Percentiles rank a stretch among this genome's conserved stretches.
Evolutionary conservation across 768 basidiomycete genomes (phyloP).

Genomic region (Termitomyces sp.): DNA sequence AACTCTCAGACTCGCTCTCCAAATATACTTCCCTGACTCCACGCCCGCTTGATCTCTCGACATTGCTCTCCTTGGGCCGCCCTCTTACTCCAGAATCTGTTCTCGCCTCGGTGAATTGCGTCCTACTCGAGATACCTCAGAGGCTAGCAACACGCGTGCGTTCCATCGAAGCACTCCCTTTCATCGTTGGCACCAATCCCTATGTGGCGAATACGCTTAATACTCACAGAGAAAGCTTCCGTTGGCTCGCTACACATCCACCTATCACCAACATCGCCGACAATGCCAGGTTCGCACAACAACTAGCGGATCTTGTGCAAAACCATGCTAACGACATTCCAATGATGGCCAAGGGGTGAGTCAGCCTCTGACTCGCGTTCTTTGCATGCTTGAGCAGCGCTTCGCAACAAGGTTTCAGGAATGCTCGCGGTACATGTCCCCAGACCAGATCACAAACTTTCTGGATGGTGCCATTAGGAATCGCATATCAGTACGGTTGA

Average conservation of each 20-base stretch:
- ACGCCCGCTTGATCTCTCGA: slow-evolving; percentile 68
- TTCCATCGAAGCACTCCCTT: slow-evolving; percentile 73
- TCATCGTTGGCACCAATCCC: slow-evolving; percentile 88
- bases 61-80: slow-evolving; percentile 71
- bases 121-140: slow-evolving; percentile 72
- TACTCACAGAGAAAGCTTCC: slow-evolving; percentile 68
- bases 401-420: slow-evolving; percentile 73
- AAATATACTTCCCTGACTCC: slow-evolving; percentile 57
- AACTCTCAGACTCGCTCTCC: slow-evolving; percentile 58
- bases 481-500: slow-evolving; percentile 82
- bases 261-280: slow-evolving; percentile 62
- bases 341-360: slow-evolving; percentile 84
- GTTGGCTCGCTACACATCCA: slow-evolving; percentile 64
- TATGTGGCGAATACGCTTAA: slow-evolving; percentile 72
- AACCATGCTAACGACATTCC: slow-evolving; percentile 87
- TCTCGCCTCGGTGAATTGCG: slow-evolving; percentile 70
- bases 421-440: slow-evolving; percentile 78
- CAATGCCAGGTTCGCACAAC: slow-evolving; percentile 64
- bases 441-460: slow-evolving; percentile 74
- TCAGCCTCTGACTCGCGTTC: not conserved
- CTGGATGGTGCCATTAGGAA: slow-evolving; percentile 82
- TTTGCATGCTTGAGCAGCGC: not conserved
- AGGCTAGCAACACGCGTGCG: slow-evolving; percentile 72
- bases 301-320: slow-evolving; percentile 69
- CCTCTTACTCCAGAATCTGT: slow-evolving; percentile 71